Evolutionary conservation across 108 stramenopile genomes (phyloP), one percentile per base, ranked within the genome.

Genomic region (Asterionellopsis glacialis): DNA sequence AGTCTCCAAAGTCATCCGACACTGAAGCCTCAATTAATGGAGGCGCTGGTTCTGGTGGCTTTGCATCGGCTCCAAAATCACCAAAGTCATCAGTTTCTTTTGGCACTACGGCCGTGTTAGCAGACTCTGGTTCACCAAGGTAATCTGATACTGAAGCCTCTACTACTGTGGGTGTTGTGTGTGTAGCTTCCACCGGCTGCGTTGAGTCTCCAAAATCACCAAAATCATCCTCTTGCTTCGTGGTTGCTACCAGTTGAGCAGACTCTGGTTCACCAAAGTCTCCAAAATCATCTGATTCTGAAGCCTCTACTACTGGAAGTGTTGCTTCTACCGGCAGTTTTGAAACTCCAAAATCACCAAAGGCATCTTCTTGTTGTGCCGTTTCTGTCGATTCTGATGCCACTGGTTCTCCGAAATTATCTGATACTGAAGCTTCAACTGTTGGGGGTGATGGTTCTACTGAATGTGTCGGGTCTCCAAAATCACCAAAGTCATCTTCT

Each of bases 181-280:
- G n/a, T n/a, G n/a, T n/a, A 19, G 53, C 4, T 25, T 25, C 21
- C 5, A 6, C 21, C 25, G 22, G 3, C 11, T 9, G 40, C 38
- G 45, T 18, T 9, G 24, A 3, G 44, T 18, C 39, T 11, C 23
- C 59, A 61, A 61, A 61, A 45, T 69, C 74, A 10, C 67, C 73
- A 63, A 74, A 74, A 15, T 74, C 67, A 41, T 68, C 67, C 26
- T 51, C 24, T 44, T 65, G 55, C 10, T 48, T 18, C 11, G 51
- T 19, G 19, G 21, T 26, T 55, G 19, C 24, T 55, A 11, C 33
- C 3, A 2, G 33, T 41, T 61, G 51, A 19, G 18, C 27, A 16
- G 60, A 41, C 1, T n/a, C 56, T 22, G 33, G 13, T 3, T 50
- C 27, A 47, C 52, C 65, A 57, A 76, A 69, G 28, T 49, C 56